phyloP scores from a whole-genome alignment of 352 stramenopile genomes.

The Phytopythium helicoides region DNA sequence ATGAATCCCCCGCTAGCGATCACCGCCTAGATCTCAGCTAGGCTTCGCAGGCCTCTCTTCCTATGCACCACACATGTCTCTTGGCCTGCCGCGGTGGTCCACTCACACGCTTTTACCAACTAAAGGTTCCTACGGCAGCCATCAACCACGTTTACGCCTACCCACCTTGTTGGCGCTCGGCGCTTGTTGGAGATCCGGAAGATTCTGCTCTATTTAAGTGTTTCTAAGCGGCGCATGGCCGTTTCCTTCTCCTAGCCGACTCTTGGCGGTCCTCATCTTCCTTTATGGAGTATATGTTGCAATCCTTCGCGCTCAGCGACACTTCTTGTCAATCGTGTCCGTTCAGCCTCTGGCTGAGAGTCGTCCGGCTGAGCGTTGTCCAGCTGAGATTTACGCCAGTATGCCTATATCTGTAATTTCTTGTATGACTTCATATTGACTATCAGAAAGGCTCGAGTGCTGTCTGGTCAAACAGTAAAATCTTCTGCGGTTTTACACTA shows the following conservation, averaged over 20 bases:
- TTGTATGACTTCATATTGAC: too few relatives aligned
- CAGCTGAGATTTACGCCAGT: too few relatives aligned
- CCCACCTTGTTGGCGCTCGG: neutral
- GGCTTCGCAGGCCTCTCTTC: neutral
- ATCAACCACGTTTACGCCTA: slow-evolving; percentile 1
- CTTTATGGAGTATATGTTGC: neutral
- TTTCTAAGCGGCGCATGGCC: neutral
- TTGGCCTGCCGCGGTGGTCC: slow-evolving; percentile 1
- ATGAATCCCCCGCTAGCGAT: neutral
- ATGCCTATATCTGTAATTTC: too few relatives aligned
- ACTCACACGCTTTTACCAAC: neutral
- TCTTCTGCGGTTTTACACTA: too few relatives aligned
- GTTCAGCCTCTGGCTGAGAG: too few relatives aligned
- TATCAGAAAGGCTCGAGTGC: too few relatives aligned
- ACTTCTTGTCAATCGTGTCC: too few relatives aligned
- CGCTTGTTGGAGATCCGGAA: slow-evolving; percentile 1
- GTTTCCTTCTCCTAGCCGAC: neutral
- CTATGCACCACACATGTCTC: neutral
- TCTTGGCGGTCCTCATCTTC: too few relatives aligned
- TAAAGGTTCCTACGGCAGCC: neutral
- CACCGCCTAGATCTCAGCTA: slow-evolving; percentile 3
- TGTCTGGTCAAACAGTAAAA: too few relatives aligned
- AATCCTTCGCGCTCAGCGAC: neutral
- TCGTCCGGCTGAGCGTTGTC: too few relatives aligned
- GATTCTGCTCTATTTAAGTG: slow-evolving; percentile 2